Evolutionary conservation across 140 eudicot genomes (phyloP).

Genomic region (Erigeron philadelphicus): DNA sequence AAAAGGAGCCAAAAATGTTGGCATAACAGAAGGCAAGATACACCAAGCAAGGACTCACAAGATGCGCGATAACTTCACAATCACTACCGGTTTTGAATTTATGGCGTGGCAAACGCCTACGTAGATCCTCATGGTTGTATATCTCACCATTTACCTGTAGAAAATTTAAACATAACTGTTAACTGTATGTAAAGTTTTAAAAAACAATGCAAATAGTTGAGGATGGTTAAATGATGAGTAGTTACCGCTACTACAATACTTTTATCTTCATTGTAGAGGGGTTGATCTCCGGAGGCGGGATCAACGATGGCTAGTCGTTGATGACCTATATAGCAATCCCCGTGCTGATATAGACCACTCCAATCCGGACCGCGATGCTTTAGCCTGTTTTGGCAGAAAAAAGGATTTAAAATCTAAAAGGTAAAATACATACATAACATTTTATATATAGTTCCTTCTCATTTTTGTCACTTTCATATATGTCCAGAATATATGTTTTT

Average conservation of each 20-base stretch:
- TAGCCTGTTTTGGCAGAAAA: slow-evolving; percentile 32
- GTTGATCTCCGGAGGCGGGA: slow-evolving; percentile 81
- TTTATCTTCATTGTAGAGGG: slow-evolving; percentile 57
- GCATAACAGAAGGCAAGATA: background rate
- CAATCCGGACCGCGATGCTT: slow-evolving; percentile 95
- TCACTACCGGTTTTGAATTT: slow-evolving; percentile 78
- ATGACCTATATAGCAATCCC: slow-evolving; percentile 60
- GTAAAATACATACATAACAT: too few relatives aligned
- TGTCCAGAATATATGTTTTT: too few relatives aligned
- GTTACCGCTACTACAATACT: slow-evolving; percentile 52
- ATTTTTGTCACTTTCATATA: too few relatives aligned
- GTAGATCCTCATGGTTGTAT: slow-evolving; percentile 69
- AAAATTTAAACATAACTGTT: too few relatives aligned
- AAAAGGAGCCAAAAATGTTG: too few relatives aligned
- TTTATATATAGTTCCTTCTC: too few relatives aligned
- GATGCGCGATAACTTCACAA: slow-evolving; percentile 88
- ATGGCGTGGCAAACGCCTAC: slow-evolving; percentile 51
- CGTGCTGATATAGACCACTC: slow-evolving; percentile 78
- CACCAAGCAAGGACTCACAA: slow-evolving; percentile 42
- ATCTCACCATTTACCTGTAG: slow-evolving; percentile 84
- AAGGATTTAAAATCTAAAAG: too few relatives aligned
- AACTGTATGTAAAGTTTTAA: background rate
- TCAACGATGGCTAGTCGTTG: slow-evolving; percentile 64
- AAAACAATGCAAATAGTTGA: too few relatives aligned
- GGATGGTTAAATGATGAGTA: background rate